phyloP scores from a whole-genome alignment of 2,329 filamentous ascomycete genomes.

The Xylariaceae sp. region DNA sequence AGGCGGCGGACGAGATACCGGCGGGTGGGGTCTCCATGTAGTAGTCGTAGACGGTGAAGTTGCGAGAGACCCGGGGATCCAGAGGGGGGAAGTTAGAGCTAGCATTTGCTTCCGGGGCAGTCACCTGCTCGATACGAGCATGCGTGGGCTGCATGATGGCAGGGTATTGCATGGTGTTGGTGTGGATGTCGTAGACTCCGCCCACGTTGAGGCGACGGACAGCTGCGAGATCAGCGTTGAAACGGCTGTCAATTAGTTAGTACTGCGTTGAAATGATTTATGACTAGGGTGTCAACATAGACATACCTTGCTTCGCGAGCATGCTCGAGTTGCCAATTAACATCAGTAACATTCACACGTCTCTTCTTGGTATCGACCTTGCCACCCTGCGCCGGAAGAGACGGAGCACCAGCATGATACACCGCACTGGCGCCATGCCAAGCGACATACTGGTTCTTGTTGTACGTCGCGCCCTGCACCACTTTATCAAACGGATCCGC shows the following conservation, averaged over 20 bases:
- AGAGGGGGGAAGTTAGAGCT: slow-evolving; percentile 43
- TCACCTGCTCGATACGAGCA: slow-evolving; percentile 71
- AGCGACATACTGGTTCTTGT: slow-evolving; percentile 97
- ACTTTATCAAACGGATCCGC: slow-evolving; percentile 84
- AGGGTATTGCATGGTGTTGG: slow-evolving; percentile 85
- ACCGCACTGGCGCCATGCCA: slow-evolving; percentile 97
- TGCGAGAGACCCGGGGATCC: slow-evolving; percentile 46
- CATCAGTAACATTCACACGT: slow-evolving; percentile 81
- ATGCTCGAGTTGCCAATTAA: slow-evolving; percentile 96
- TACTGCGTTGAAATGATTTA: neutral
- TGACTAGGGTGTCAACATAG: neutral
- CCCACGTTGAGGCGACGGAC: slow-evolving; percentile 63
- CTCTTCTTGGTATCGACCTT: slow-evolving; percentile 79
- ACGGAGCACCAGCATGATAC: slow-evolving; percentile 77
- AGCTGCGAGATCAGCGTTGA: slow-evolving; percentile 70
- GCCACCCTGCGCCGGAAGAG: slow-evolving; percentile 67
- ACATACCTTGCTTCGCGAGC: slow-evolving; percentile 80
- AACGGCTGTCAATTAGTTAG: slow-evolving; percentile 54
- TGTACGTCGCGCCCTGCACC: slow-evolving; percentile 78
- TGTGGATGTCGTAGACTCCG: slow-evolving; percentile 90
- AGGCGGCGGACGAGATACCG: slow-evolving; percentile 43
- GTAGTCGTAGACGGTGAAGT: slow-evolving; percentile 53
- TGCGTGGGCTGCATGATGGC: slow-evolving; percentile 84
- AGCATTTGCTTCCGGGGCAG: slow-evolving; percentile 25
- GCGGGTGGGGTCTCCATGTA: slow-evolving; percentile 47